Evolutionary conservation across 2,329 filamentous ascomycete genomes (phyloP), one percentile per base, ranked within the genome.

Genomic region (Phialemoniopsis sp.): DNA sequence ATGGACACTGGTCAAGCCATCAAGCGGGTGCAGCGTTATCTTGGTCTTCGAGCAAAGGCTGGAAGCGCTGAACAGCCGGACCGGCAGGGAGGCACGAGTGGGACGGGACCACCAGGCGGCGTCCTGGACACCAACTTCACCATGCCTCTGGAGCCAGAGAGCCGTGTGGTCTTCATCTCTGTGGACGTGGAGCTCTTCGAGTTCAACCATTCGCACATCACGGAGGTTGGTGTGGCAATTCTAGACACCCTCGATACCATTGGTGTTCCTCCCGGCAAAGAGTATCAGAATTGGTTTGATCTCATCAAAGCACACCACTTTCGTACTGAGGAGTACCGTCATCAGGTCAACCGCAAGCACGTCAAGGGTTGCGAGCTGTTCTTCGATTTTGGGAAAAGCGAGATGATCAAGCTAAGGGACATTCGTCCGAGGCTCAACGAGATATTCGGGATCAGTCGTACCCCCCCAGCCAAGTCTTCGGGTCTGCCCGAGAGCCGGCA

Each of bases 141-240:
- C 1, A 60, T 62, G 3, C 68, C 69, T 1, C 72, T 69, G 42
- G 42, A 58, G 0, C 70, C 72, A 37, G 75, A 81, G 19, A 52
- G 60, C 10, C 66, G 72, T n/a, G 72, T 79, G 1, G 71, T 94
- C 8, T 85, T 96, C 49, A 69, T 95, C 42, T 80, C 77, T 45
- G 70, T 97, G 33, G 93, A 98, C 51, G 68, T 93, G 26, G 93
- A 98, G 60, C 81, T 84, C 2, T 87, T 82, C 42, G 93, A 98
- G 58, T 63, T 65, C 16, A 68, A 77, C 33, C 76, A 80, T 12
- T 66, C 72, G 28, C 67, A 77, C 12, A 74, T 97, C 42, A 95
- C 90, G 0, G 93, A 98, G 59, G 72, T 98, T 30, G 93, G 93
- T 1, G 70, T 98, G 31, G 83, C 88, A 2, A 82, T 83, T 3